These are phyloP conservation scores for Albugo candida DNA, from an alignment of 352 stramenopile genomes.

Conservation along the genomic window DNA sequence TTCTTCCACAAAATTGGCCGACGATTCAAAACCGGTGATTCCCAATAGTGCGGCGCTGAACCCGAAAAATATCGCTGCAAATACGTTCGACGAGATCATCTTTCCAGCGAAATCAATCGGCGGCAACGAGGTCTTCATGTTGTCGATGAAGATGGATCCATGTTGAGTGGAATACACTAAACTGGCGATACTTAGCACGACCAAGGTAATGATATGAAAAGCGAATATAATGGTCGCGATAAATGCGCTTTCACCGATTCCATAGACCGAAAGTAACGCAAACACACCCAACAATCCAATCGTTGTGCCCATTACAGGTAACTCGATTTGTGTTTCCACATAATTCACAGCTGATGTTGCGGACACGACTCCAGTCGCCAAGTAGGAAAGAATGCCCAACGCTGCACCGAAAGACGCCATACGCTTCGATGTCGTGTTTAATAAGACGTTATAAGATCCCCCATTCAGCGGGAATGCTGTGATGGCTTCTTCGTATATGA, in stretches of 20 bases:
- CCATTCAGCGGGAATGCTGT: slow-evolving; percentile 79
- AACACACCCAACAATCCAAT: slow-evolving; percentile 50
- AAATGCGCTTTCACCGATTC: slow-evolving; percentile 56
- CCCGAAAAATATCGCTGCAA: slow-evolving; percentile 47
- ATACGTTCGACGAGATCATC: slow-evolving; percentile 18
- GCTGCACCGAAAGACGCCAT: slow-evolving; percentile 62
- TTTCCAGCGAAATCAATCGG: slow-evolving; percentile 29
- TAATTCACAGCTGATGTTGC: slow-evolving; percentile 58
- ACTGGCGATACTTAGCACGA: slow-evolving; percentile 23
- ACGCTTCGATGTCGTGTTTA: slow-evolving; percentile 79
- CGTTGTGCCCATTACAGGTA: slow-evolving; percentile 18
- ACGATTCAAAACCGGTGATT: slow-evolving; percentile 78
- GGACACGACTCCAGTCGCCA: slow-evolving; percentile 64
- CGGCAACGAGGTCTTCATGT: slow-evolving; percentile 31
- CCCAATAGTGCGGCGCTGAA: slow-evolving; percentile 64
- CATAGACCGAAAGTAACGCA: slow-evolving; percentile 38
- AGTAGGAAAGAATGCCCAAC: slow-evolving; percentile 76
- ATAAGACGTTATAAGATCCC: slow-evolving; percentile 76
- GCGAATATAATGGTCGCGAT: slow-evolving; percentile 76
- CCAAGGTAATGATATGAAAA: slow-evolving; percentile 46
- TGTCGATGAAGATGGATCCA: slow-evolving; percentile 30
- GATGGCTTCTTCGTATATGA: slow-evolving; percentile 78
- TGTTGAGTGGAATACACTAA: slow-evolving; percentile 37
- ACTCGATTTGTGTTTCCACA: slow-evolving; percentile 38
- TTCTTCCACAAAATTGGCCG: slow-evolving; percentile 75